A percentile compares a stretch with the other conserved stretches of the same genome.
These are phyloP conservation scores for Aspergillus ostianus DNA, from an alignment of 495 filamentous ascomycete species.

Conservation along the genomic window DNA sequence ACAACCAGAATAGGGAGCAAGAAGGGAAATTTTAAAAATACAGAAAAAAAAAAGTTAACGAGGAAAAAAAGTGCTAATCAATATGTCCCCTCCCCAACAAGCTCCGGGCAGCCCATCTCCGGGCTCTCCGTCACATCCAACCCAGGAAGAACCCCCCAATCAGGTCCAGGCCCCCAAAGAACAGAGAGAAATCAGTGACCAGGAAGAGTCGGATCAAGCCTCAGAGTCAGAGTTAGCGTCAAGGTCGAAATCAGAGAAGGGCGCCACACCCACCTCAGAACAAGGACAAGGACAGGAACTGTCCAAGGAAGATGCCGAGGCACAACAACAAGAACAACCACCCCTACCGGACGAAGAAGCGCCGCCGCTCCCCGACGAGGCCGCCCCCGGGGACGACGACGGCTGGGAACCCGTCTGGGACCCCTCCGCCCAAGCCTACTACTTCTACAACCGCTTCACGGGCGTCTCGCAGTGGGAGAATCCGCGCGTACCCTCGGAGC, in stretches of 20 bases:
- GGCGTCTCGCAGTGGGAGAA: constrained; percentile 83
- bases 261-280: not conserved
- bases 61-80: constrained; percentile 11
- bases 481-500: constrained; percentile 63
- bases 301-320: constrained; percentile 12
- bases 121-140: constrained; percentile 3
- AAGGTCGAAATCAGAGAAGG: not conserved
- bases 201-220: too few relatives aligned
- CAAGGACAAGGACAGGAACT: constrained; percentile 13
- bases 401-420: constrained; percentile 92
- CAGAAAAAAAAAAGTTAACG: not conserved
- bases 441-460: constrained; percentile 88
- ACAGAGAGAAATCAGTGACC: not conserved
- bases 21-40: not conserved
- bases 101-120: constrained; percentile 8
- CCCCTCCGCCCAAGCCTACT: constrained; percentile 64
- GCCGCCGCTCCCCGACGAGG: constrained; percentile 53
- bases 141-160: constrained; percentile 2
- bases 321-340: constrained; percentile 26
- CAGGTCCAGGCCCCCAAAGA: not conserved
- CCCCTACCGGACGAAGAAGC: constrained; percentile 52
- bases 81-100: constrained; percentile 11
- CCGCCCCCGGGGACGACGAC: constrained; percentile 65
- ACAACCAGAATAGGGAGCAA: not conserved
- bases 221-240: not conserved